Evolutionary conservation across 192 early-diverging fungal species (phyloP).

Genomic region (Funneliformis mosseae): DNA sequence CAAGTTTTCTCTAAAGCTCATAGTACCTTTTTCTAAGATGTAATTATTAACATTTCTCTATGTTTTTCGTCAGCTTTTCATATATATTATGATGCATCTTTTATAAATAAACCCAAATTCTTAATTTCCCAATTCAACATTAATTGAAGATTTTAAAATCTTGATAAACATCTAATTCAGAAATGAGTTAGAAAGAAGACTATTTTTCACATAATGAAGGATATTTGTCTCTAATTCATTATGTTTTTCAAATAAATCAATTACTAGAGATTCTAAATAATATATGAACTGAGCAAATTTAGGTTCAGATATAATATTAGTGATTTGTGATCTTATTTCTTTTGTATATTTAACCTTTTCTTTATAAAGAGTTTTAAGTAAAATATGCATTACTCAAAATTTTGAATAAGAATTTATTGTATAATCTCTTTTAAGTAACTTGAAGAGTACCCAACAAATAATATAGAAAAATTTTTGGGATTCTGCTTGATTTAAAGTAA

Average conservation of each 20-base stretch:
- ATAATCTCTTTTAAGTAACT: not conserved
- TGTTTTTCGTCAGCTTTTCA: too few species aligned
- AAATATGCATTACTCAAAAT: not conserved
- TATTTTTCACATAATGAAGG: too few species aligned
- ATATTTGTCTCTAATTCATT: too few species aligned
- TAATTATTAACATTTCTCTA: too few species aligned
- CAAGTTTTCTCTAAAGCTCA: too few species aligned
- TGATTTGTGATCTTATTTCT: not conserved
- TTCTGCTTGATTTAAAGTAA: not conserved
- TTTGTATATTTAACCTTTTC: not conserved
- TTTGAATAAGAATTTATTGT: not conserved
- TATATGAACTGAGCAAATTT: not conserved
- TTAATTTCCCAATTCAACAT: too few species aligned
- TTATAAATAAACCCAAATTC: too few species aligned
- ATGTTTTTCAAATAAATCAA: slow-evolving; percentile 8
- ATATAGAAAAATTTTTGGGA: not conserved
- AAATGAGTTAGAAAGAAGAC: too few species aligned
- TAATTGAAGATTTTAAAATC: too few species aligned
- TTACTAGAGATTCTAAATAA: not conserved
- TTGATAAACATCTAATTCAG: too few species aligned
- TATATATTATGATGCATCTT: too few species aligned
- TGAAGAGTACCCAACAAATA: not conserved
- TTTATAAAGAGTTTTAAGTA: not conserved
- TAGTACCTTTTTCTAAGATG: too few species aligned
- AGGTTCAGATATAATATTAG: not conserved